A percentile compares a stretch with the other conserved stretches of the same genome.
Evolutionary conservation across 2,329 filamentous ascomycete genomes (phyloP).

Genomic region (Paraconiothyrium brasiliense): DNA sequence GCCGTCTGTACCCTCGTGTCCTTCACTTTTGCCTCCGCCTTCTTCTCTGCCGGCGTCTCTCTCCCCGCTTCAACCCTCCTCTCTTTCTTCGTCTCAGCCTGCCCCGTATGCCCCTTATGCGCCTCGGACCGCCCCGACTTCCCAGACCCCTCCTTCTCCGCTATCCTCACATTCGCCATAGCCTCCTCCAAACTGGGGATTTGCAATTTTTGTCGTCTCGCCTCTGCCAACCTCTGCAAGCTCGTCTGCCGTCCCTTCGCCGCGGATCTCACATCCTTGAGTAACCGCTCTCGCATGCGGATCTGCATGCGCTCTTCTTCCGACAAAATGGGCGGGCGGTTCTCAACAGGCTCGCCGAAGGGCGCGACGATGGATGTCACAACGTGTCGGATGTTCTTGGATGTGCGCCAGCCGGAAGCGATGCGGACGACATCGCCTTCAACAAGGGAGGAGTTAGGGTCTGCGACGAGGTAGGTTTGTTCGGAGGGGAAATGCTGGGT

Average conservation of each 20-base stretch:
- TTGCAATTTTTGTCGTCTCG: conserved; percentile 35
- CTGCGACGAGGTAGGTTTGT: conserved; percentile 76
- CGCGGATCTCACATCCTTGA: conserved; percentile 66
- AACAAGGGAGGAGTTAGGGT: conserved; percentile 77
- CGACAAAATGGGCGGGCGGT: conserved; percentile 72
- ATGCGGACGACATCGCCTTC: conserved; percentile 81
- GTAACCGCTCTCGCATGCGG: conserved; percentile 63
- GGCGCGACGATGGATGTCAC: conserved; percentile 79
- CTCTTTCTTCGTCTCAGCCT: conserved; percentile 38
- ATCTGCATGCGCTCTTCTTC: conserved; percentile 68
- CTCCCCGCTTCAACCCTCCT: conserved; percentile 35
- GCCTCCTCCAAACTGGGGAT: conserved; percentile 45
- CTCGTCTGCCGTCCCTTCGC: conserved; percentile 42
- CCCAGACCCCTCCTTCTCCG: conserved; percentile 23
- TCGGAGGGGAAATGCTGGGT: conserved; percentile 70
- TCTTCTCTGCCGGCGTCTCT: conserved; percentile 35
- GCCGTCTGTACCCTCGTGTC: conserved; percentile 33
- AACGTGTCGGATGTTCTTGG: conserved; percentile 75
- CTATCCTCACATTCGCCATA: conserved; percentile 37
- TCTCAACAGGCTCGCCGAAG: conserved; percentile 69
- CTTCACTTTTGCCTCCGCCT: conserved; percentile 36
- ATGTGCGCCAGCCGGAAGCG: conserved; percentile 70
- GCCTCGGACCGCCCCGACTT: conserved; percentile 24
- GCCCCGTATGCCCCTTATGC: conserved; percentile 38
- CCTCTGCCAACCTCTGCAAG: conserved; percentile 38